Conservation (phyloP, 1,284 basidiomycete genomes). For the Xanthoconium separans region DNA sequence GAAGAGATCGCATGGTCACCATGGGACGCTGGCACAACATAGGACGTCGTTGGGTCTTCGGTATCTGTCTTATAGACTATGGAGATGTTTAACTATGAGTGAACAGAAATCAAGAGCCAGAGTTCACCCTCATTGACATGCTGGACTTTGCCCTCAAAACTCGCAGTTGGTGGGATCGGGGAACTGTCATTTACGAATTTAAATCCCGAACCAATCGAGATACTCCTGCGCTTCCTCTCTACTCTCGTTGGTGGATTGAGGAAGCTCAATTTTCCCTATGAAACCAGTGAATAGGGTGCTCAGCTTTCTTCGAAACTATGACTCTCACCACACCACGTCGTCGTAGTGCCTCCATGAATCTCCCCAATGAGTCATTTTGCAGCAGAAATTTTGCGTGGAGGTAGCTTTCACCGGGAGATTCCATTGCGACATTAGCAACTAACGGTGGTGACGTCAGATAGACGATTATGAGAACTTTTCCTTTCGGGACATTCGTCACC, state of each 20-base stretch:
- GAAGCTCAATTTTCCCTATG: slow-evolving; percentile 31
- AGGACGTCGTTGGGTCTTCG: slow-evolving; percentile 15
- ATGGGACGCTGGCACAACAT: background rate
- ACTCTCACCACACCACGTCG: slow-evolving; percentile 43
- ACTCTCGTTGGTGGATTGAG: slow-evolving; percentile 14
- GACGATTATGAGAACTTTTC: slow-evolving; percentile 34
- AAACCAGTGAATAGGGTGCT: slow-evolving; percentile 5
- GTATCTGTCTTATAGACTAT: slow-evolving; percentile 31
- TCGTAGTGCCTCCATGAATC: slow-evolving; percentile 41
- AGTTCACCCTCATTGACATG: slow-evolving; percentile 30
- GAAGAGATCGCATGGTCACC: background rate
- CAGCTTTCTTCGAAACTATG: background rate
- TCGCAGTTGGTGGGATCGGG: slow-evolving; percentile 20
- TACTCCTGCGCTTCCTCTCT: slow-evolving; percentile 17
- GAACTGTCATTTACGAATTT: slow-evolving; percentile 25
- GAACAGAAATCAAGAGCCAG: background rate
- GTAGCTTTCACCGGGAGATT: slow-evolving; percentile 19
- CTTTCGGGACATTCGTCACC: slow-evolving; percentile 16
- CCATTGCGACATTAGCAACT: slow-evolving; percentile 35
- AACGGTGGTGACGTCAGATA: slow-evolving; percentile 39
- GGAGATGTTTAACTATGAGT: background rate
- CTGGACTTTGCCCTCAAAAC: slow-evolving; percentile 35
- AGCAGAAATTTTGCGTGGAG: slow-evolving; percentile 41
- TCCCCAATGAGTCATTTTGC: slow-evolving; percentile 30
- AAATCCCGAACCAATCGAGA: slow-evolving; percentile 32